Conservation (phyloP, 306 rosid genomes). For the Dalbergia oliveri region DNA sequence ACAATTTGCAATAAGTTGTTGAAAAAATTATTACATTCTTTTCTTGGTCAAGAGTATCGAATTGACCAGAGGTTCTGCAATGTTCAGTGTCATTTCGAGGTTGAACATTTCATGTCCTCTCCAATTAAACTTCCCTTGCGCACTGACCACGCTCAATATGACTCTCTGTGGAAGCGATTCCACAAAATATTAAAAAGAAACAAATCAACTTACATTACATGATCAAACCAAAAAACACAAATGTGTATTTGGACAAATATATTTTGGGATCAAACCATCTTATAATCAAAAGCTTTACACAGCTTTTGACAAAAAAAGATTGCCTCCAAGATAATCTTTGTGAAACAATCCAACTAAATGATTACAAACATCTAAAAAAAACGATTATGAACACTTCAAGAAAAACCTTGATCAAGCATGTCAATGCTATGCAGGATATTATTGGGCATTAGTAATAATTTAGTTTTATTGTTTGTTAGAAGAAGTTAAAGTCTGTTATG, state of each 20-base stretch:
- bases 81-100: background rate
- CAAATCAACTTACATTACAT: slow-evolving; percentile 5
- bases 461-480: too few relatives aligned
- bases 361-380: background rate
- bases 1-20: too few relatives aligned
- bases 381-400: slow-evolving; percentile 6
- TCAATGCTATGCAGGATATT: slow-evolving; percentile 11
- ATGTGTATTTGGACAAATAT: background rate
- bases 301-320: background rate
- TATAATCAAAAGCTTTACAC: background rate
- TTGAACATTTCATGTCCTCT: background rate
- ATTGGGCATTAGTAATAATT: too few relatives aligned
- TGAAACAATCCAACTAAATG: background rate
- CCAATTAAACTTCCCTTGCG: background rate
- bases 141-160: background rate
- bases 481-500: too few relatives aligned
- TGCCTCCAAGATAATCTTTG: background rate
- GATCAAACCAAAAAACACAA: slow-evolving; percentile 14
- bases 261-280: background rate
- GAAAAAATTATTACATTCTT: too few relatives aligned
- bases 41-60: background rate
- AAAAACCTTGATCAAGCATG: slow-evolving; percentile 17
- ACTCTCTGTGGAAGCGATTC: background rate
- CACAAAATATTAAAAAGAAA: background rate
- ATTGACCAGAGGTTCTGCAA: background rate